phyloP scores from a whole-genome alignment of 768 basidiomycete genomes.

The Leccinum arenicola region DNA sequence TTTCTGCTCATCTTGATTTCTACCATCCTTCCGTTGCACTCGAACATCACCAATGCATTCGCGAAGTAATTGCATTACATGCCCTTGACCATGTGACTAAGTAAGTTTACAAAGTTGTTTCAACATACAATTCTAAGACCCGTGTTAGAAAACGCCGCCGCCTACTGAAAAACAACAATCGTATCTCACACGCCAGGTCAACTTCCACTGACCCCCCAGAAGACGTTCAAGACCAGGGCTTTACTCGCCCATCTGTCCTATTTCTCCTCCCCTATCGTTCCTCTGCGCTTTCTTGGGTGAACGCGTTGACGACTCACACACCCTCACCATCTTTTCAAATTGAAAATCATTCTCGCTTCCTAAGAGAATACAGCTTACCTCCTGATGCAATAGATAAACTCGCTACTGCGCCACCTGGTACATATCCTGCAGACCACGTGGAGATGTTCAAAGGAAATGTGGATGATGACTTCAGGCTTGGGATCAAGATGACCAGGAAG shows the following conservation, averaged over 20 bases:
- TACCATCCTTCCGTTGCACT: conserved; percentile 67
- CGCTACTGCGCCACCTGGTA: conserved; percentile 64
- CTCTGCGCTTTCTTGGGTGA: conserved; percentile 78
- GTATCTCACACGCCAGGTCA: conserved; percentile 71
- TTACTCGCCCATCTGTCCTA: conserved; percentile 92
- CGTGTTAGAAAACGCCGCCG: conserved; percentile 77
- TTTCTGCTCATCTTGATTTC: conserved; percentile 73
- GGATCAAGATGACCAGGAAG: conserved; percentile 90
- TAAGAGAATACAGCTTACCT: conserved; percentile 80
- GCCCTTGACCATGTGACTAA: conserved; percentile 86
- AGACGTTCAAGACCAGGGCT: conserved; percentile 93
- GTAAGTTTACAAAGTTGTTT: conserved; percentile 38
- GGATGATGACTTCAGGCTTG: conserved; percentile 92
- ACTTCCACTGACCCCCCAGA: conserved; percentile 55
- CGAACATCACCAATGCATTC: conserved; percentile 57
- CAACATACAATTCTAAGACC: neutral
- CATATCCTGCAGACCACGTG: conserved; percentile 85
- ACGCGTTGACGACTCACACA: conserved; percentile 74
- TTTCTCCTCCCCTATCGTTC: conserved; percentile 93
- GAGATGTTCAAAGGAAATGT: conserved; percentile 96
- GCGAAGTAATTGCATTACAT: conserved; percentile 76
- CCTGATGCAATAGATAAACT: conserved; percentile 79
- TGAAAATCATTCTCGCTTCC: conserved; percentile 84
- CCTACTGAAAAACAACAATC: conserved; percentile 92
- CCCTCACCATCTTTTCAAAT: conserved; percentile 73